Conservation (phyloP, 371 early-diverging fungal genomes). For the Saksenaea vasiformis region DNA sequence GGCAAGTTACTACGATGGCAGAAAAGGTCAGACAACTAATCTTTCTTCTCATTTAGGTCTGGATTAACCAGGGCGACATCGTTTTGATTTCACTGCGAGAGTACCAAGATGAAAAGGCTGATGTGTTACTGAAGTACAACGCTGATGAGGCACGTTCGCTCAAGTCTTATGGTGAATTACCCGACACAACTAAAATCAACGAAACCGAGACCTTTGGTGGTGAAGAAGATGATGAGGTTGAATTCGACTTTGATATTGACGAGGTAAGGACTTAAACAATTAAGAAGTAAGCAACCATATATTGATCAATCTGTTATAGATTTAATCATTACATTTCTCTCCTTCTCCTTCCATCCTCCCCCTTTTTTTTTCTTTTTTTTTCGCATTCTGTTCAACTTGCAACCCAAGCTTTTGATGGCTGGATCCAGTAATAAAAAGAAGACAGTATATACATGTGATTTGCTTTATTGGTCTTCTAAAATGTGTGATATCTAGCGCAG, state of each 20-base stretch:
- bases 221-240: constrained; percentile 79
- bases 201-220: constrained; percentile 75
- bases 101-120: constrained; percentile 96
- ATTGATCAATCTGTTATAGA: not conserved
- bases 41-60: constrained; percentile 42
- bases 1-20: constrained; percentile 45
- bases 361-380: not conserved
- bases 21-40: not conserved
- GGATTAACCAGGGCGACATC: constrained; percentile 97
- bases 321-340: not conserved
- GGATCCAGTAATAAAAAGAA: not conserved
- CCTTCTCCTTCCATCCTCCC: no score
- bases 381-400: not conserved
- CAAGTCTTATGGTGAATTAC: constrained; percentile 95
- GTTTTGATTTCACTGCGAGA: constrained; percentile 95
- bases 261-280: constrained; percentile 56
- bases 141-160: constrained; percentile 97
- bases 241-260: constrained; percentile 93
- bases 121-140: constrained; percentile 97
- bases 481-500: not conserved
- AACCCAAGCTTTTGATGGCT: constrained; percentile 3
- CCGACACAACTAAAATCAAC: constrained; percentile 89
- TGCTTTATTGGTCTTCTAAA: not conserved
- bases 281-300: no score
- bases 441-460: not conserved